Evolutionary conservation across 805 yeast species (phyloP), one percentile per base, ranked within the genome.

Genomic region (Yarrowia osloensis): DNA sequence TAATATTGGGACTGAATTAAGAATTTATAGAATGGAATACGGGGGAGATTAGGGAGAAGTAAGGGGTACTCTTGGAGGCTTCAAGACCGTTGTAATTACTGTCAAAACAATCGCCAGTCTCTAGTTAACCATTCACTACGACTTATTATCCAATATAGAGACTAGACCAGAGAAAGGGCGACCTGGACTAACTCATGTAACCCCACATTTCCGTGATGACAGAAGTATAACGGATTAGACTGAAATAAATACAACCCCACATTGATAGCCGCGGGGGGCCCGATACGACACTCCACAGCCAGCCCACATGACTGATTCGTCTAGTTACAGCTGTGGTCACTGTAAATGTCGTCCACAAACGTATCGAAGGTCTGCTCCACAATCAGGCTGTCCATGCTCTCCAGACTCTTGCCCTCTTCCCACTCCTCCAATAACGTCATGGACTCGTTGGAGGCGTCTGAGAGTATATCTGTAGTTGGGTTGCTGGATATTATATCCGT

Each of bases 351-450:
- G 19, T 49, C 37, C 54, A 35, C 61, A 52, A 52, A 52, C 15
- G 61, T 35, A 11, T 54, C 62, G 26, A 54, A 54, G 6, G 62
- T 37, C 15, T 54, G 46, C 13, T 54, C 46, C 6, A 54, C n/a
- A 9, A 54, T n/a, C 24, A 54, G 12, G 2, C 62, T 39, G 9
- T 54, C 46, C 4, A 19, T 4, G 17, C 46, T 54, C 12, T 37
- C 47, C 1, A 54, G 26, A n/a, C 62, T 54, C 13, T 26, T n/a
- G 21, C 26, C 33, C 19, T 24, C 44, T 0, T 54, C 44, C 40
- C 29, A 35, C 11, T 54, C 59, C 9, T 39, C 63, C 37, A 57
- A 15, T 13, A 57, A 15, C 3, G 49, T 40, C 49, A 57, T 39
- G 12, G 63, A 57, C 26, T 57, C 63, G 26, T 57, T 57, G 35